Evolutionary conservation across 495 filamentous ascomycete genomes (phyloP), one percentile per base, ranked within the genome.

Genomic region (Neohortaea acidophila): DNA sequence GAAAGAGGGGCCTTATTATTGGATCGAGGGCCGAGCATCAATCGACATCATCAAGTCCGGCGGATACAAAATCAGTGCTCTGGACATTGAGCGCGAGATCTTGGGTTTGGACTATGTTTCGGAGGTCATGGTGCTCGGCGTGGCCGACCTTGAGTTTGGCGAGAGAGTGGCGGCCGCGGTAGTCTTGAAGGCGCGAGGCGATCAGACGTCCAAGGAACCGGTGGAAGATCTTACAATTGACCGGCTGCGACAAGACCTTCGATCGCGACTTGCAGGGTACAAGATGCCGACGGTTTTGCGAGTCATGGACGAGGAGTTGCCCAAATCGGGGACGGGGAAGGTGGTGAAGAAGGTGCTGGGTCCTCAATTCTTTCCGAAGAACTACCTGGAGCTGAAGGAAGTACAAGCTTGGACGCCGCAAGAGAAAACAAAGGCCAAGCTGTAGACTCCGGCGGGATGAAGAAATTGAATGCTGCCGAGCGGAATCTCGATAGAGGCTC

Each of bases 311-410:
- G 59, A 57, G 14, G 65, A 68, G 34, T 37, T 68, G n/a, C 65
- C 64, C 2, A 69, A 67, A 38, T 59, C 59, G 6, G 61, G 50
- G 3, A 66, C 62, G 0, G 64, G 62, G 3, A 69, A 69, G 39
- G 64, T 69, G 8, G 58, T 65, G 47, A 69, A 69, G 57, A 67
- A 65, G 48, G 56, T 63, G 3, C 44, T 69, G 17, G 62, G 64
- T 4, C 63, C 64, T 8, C 27, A 48, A 19, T 63, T 62, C 41
- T 69, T 69, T 37, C 62, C 64, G 0, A 11, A 36, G 2, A 51
- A 57, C 18, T 69, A 62, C 42, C 17, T 31, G 14, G 36, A 49
- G 7, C 36, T 52, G 35, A 33, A 44, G 7, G 55, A 61, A 11
- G 57, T 68, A n/a, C 62, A 67, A 35, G 47, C 57, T 0, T 68